phyloP scores from a whole-genome alignment of 305 asterid genomes.

The Nicotiana rustica region DNA sequence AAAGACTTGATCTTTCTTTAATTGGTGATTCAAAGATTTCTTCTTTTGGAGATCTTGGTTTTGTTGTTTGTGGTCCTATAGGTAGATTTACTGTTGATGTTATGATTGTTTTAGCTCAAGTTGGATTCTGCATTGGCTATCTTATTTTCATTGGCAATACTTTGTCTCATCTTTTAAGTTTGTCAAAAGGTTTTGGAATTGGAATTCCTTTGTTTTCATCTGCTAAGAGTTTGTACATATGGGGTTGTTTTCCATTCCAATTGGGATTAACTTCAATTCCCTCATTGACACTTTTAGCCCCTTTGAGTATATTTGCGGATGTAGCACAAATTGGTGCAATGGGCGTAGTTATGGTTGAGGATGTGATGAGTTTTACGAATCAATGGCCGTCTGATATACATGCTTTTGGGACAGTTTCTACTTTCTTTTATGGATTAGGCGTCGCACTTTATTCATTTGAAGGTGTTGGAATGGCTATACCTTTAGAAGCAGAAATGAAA shows the following conservation, averaged over 20 bases:
- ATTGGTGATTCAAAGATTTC: conserved; percentile 42
- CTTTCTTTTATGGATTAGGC: conserved; percentile 77
- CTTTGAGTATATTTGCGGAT: conserved; percentile 76
- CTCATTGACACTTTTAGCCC: conserved; percentile 70
- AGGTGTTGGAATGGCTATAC: conserved; percentile 80
- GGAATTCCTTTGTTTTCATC: conserved; percentile 34
- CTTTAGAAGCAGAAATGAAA: conserved; percentile 71
- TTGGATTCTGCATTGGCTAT: conserved; percentile 78
- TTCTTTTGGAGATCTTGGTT: conserved; percentile 80
- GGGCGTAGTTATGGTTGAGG: conserved; percentile 73
- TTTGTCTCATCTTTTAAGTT: conserved; percentile 55
- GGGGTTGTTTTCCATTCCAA: conserved; percentile 81
- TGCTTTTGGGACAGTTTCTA: conserved; percentile 62
- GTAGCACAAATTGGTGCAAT: conserved; percentile 65
- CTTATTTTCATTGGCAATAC: conserved; percentile 73
- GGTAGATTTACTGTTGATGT: conserved; percentile 70
- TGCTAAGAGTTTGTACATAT: conserved; percentile 59
- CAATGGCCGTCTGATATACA: conserved; percentile 50
- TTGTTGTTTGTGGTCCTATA: conserved; percentile 59
- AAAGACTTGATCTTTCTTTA: conserved; percentile 49
- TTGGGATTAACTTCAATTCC: conserved; percentile 70
- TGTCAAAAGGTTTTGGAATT: conserved; percentile 30
- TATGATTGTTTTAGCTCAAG: conserved; percentile 74
- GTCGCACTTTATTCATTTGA: conserved; percentile 81
- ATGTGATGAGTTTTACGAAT: conserved; percentile 46